A percentile compares a stretch with the other conserved stretches of the same genome.
Evolutionary conservation across 2,329 filamentous ascomycete species (phyloP).

Genomic region (Calonectria hawksworthii): DNA sequence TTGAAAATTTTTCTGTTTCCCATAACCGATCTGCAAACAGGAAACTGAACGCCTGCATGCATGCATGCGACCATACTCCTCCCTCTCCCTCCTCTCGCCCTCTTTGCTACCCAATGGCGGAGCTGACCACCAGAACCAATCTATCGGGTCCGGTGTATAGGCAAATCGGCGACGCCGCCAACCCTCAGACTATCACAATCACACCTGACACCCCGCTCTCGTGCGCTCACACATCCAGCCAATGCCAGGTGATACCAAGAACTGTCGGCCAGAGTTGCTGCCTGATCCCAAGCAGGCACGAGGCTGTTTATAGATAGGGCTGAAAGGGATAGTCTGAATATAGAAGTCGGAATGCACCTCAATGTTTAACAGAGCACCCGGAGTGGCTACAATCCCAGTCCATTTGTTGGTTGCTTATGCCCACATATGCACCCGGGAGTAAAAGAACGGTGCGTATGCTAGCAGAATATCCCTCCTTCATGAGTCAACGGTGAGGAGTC

Average conservation of each 20-base stretch:
- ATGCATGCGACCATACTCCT: not conserved
- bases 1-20: not conserved
- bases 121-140: conserved; percentile 15
- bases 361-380: not conserved
- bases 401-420: not conserved
- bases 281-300: not conserved
- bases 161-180: conserved; percentile 16
- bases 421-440: not conserved
- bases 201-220: not conserved
- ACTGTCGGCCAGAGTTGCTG: not conserved
- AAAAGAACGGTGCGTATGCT: not conserved
- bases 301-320: not conserved
- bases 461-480: not conserved
- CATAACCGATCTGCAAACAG: not conserved
- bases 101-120: not conserved
- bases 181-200: not conserved
- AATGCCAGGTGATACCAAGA: not conserved
- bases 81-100: not conserved
- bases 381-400: not conserved
- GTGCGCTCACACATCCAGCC: not conserved
- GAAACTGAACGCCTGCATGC: not conserved
- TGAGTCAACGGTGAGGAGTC: not conserved
- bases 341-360: not conserved
- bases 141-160: conserved; percentile 12
- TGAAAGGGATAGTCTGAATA: not conserved